Evolutionary conservation across 2,329 filamentous ascomycete species (phyloP), one percentile per base, ranked within the genome.

Genomic region (Lecanicillium sp.): DNA sequence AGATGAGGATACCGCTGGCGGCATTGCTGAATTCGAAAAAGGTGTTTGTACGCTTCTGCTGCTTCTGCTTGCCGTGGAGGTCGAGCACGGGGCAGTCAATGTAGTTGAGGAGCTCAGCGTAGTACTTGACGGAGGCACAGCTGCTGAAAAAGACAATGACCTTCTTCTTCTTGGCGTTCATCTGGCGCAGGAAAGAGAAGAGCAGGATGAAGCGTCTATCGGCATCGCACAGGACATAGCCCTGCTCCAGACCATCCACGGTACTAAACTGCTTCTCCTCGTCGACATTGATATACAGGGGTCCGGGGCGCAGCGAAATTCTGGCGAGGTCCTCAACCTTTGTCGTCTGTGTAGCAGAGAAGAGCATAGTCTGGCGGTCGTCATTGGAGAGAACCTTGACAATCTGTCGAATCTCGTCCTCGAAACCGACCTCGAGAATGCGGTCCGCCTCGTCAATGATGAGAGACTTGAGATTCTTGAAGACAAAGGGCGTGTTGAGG

Each of bases 31-130:
- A 98, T 60, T 97, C 90, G 61, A 97, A 98, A 61, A 98, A 98
- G 1, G 88, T 95, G 58, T 94, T 94, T 17, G 92, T 98, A n/a
- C 92, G 85, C 63, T 95, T 95, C 64, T 96, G 88, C 64, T 98
- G 92, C 66, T 98, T 98, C 65, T 95, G 87, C 66, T 98, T 96
- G 49, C 88, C 92, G 61, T 94, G 87, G 7, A 94, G 71, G 50
- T 87, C 84, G 31, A 94, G 73, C 3, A 94, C 86, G 5, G 85
- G 88, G 29, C 96, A 74, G 61, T 97, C 92, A 54, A 97, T 96
- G 66, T 95, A 97, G 68, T 97, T 97, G 49, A 98, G 79, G 19
- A 98, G 77, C 61, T 97, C 89, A 18, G 86, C 80, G 64, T 95
- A 88, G 65, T 97, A 98, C 61, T 94, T 94, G 54, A 97, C 90